phyloP scores from a whole-genome alignment of 495 filamentous ascomycete genomes.

The Neurospora sp. region DNA sequence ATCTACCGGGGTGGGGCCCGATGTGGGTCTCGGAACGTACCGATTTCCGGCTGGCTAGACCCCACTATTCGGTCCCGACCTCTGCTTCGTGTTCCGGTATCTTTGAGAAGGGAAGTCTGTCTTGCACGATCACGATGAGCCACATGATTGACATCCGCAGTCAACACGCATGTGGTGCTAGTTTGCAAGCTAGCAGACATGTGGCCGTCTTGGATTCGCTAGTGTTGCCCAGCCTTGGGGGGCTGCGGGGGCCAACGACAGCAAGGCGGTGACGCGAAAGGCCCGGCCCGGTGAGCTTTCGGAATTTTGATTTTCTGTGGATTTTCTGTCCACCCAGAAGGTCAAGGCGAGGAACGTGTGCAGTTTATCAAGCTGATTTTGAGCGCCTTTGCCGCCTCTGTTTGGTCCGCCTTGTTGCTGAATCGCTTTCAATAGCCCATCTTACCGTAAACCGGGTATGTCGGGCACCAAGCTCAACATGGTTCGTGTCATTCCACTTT shows the following conservation, averaged over 20 bases:
- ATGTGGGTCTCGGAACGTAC: neutral
- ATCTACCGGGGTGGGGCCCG: neutral
- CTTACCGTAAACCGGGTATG: neutral
- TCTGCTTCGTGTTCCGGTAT: neutral
- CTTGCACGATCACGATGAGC: neutral
- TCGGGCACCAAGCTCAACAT: neutral
- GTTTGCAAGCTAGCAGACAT: neutral
- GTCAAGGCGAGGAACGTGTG: neutral
- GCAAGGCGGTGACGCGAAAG: neutral
- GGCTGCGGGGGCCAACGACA: neutral
- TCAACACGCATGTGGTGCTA: neutral
- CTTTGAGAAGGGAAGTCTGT: neutral
- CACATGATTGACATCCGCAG: neutral
- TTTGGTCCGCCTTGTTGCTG: neutral
- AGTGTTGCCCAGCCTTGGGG: neutral
- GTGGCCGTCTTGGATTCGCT: neutral
- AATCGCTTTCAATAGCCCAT: neutral
- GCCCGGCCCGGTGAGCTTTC: neutral
- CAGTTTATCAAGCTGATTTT: neutral
- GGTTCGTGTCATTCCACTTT: neutral
- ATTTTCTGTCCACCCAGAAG: neutral
- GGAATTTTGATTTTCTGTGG: neutral
- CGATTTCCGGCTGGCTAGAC: neutral
- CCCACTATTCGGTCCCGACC: neutral
- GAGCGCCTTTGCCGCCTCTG: neutral